Conservation (phyloP, 768 basidiomycete species). For the Suillus paluster region DNA sequence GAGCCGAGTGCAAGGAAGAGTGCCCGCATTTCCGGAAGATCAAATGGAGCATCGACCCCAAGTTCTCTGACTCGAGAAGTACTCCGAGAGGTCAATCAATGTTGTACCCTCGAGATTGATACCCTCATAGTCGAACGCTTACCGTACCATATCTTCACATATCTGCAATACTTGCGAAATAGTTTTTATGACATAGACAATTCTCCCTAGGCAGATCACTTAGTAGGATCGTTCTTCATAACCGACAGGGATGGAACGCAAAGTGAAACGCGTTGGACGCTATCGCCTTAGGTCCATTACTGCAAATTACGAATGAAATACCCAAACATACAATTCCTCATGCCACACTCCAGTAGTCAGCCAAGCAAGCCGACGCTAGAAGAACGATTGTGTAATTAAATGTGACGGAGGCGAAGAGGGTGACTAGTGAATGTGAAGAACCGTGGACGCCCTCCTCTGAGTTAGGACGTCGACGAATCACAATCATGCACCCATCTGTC, state of each 20-base stretch:
- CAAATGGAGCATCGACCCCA: neutral
- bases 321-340: neutral
- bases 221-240: too few species aligned
- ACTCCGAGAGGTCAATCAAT: neutral
- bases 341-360: neutral
- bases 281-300: neutral
- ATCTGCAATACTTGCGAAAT: too few species aligned
- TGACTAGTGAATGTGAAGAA: neutral
- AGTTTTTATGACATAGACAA: neutral
- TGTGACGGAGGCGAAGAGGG: neutral
- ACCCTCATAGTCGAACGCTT: neutral
- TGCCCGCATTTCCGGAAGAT: neutral
- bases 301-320: constrained; percentile 2
- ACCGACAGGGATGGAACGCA: neutral
- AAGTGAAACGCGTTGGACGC: neutral
- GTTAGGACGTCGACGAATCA: too few species aligned
- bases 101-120: neutral
- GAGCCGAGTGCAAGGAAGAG: neutral
- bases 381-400: neutral
- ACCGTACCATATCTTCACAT: neutral
- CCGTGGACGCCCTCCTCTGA: neutral
- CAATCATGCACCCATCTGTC: constrained; percentile 19
- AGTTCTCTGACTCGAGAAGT: neutral
- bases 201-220: neutral
- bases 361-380: neutral